Conservation (phyloP, 495 filamentous ascomycete genomes). For the Daldinia loculata region DNA sequence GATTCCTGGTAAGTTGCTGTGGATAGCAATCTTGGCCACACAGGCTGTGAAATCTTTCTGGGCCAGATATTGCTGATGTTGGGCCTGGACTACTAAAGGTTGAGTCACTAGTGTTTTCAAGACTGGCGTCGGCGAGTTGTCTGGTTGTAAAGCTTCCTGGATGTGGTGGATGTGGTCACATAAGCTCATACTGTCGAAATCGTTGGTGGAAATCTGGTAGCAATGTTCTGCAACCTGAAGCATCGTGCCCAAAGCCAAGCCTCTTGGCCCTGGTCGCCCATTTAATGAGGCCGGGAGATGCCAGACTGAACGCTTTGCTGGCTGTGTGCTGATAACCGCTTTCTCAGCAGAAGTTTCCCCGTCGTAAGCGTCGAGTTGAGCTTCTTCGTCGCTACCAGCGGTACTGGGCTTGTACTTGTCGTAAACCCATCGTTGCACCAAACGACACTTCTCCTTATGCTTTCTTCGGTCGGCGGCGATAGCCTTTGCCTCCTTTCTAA, state of each 20-base stretch:
- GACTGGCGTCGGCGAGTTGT: neutral
- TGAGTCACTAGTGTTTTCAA: neutral
- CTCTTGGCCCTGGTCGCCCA: neutral
- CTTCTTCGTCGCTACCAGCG: too few species aligned
- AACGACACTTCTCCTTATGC: slow-evolving; percentile 4
- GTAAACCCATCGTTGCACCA: slow-evolving; percentile 2
- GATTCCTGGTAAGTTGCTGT: neutral
- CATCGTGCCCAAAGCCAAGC: slow-evolving; percentile 14
- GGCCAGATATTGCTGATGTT: slow-evolving; percentile 7
- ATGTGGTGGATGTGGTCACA: slow-evolving; percentile 18
- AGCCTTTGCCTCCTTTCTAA: slow-evolving; percentile 17
- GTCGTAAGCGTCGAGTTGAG: neutral
- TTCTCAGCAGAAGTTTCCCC: neutral
- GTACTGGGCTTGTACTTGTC: neutral
- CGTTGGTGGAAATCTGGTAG: neutral
- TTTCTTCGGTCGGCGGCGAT: slow-evolving; percentile 6
- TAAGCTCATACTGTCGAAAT: slow-evolving; percentile 27
- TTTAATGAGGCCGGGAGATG: neutral
- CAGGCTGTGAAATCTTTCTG: slow-evolving; percentile 4
- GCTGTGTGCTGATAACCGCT: neutral
- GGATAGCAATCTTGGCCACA: neutral
- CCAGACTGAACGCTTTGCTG: neutral
- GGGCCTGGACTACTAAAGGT: slow-evolving; percentile 4
- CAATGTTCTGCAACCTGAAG: neutral
- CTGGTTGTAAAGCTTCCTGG: neutral